Evolutionary conservation across 2,329 filamentous ascomycete genomes (phyloP).

Genomic region (Exophiala viscosa): DNA sequence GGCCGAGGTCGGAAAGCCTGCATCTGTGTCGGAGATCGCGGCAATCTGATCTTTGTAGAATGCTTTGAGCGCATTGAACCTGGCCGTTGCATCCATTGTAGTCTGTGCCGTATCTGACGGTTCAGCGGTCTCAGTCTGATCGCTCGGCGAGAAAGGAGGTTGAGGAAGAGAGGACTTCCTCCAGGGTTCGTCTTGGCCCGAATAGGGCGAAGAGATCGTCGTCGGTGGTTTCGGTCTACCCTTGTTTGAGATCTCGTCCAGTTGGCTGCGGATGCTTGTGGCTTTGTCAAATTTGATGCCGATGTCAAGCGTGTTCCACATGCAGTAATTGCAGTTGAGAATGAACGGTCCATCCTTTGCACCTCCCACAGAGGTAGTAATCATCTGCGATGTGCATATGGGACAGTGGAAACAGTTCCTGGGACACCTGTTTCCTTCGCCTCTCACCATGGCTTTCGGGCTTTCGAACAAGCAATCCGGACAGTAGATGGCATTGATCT

Average conservation of each 20-base stretch:
- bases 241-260: slow-evolving; percentile 63
- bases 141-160: slow-evolving; percentile 15
- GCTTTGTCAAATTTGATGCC: slow-evolving; percentile 86
- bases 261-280: slow-evolving; percentile 77
- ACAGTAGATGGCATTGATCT: slow-evolving; percentile 93
- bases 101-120: slow-evolving; percentile 31
- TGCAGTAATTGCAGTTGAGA: slow-evolving; percentile 83
- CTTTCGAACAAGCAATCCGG: slow-evolving; percentile 95
- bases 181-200: slow-evolving; percentile 6
- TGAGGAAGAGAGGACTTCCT: slow-evolving; percentile 22
- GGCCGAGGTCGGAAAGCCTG: slow-evolving; percentile 48
- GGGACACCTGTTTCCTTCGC: slow-evolving; percentile 90
- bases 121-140: slow-evolving; percentile 33
- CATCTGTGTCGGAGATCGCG: slow-evolving; percentile 52
- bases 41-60: slow-evolving; percentile 76
- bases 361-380: slow-evolving; percentile 57
- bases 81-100: slow-evolving; percentile 60
- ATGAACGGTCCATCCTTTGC: slow-evolving; percentile 62
- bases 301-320: slow-evolving; percentile 87
- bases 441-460: slow-evolving; percentile 84
- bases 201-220: slow-evolving; percentile 12
- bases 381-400: slow-evolving; percentile 75
- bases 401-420: slow-evolving; percentile 96
- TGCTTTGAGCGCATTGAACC: slow-evolving; percentile 68
- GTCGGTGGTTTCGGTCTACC: slow-evolving; percentile 24